Evolutionary conservation across 2,329 filamentous ascomycete species (phyloP).

Genomic region (Xylaria sp.): DNA sequence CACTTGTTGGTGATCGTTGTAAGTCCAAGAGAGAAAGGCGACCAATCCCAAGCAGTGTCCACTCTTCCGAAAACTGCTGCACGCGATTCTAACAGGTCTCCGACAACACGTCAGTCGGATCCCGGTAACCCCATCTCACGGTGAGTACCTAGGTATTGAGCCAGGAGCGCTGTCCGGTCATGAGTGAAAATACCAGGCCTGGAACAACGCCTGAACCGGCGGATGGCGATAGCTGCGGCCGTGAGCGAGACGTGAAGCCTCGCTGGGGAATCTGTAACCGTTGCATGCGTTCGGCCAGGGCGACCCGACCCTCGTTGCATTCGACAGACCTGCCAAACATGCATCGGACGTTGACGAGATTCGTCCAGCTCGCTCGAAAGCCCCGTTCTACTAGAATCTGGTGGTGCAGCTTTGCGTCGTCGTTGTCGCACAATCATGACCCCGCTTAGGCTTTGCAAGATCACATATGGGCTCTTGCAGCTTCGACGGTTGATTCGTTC

Average conservation of each 20-base stretch:
- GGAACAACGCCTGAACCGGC: constrained; percentile 1
- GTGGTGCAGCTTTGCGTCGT: constrained; percentile 20
- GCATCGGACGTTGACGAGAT: constrained; percentile 30
- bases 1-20: constrained; percentile 3
- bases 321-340: constrained; percentile 35
- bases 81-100: constrained; percentile 2
- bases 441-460: constrained; percentile 28
- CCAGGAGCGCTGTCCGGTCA: background rate
- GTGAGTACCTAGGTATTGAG: background rate
- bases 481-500: constrained; percentile 20
- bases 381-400: constrained; percentile 7
- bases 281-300: constrained; percentile 5
- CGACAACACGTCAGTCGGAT: constrained; percentile 23
- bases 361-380: constrained; percentile 13
- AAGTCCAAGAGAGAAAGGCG: constrained; percentile 15
- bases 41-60: constrained; percentile 9
- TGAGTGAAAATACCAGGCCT: background rate
- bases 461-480: constrained; percentile 18
- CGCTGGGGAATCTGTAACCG: background rate
- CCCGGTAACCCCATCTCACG: background rate
- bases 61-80: constrained; percentile 10
- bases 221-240: constrained; percentile 13
- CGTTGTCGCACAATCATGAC: constrained; percentile 27
- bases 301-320: constrained; percentile 26
- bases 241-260: constrained; percentile 2